phyloP scores from a whole-genome alignment of 164 flowering plant species.

The Houttuynia cordata region DNA sequence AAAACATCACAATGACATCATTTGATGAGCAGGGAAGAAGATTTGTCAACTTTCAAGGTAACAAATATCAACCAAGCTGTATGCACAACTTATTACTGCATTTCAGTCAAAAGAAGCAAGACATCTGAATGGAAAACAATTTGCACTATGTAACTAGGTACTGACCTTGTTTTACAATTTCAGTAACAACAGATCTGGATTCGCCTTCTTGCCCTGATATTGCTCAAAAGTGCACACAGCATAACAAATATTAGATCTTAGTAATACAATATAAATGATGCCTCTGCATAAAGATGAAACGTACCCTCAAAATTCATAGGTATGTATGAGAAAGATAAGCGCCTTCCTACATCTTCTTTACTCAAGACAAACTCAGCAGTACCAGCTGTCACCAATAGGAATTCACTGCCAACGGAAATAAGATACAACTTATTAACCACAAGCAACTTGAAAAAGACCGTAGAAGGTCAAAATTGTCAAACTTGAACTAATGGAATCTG shows the following conservation, averaged over 20 bases:
- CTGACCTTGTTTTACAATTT: slow-evolving; percentile 58
- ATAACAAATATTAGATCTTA: background rate
- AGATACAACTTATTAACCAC: background rate
- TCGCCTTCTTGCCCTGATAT: slow-evolving; percentile 86
- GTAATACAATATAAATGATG: background rate
- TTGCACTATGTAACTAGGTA: too few species aligned
- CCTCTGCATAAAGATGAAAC: slow-evolving; percentile 2
- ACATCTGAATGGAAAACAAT: too few species aligned
- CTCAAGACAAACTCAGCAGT: slow-evolving; percentile 69
- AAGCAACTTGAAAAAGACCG: background rate
- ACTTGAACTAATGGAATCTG: background rate
- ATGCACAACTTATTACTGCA: too few species aligned
- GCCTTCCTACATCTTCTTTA: slow-evolving; percentile 71
- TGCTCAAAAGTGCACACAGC: background rate
- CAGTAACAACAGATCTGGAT: slow-evolving; percentile 46
- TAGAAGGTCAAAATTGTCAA: background rate
- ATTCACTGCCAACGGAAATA: slow-evolving; percentile 35
- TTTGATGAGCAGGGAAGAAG: too few species aligned
- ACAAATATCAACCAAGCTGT: too few species aligned
- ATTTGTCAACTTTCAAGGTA: too few species aligned
- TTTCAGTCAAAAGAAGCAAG: too few species aligned
- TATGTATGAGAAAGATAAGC: slow-evolving; percentile 57
- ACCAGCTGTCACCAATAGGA: slow-evolving; percentile 43
- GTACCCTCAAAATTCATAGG: slow-evolving; percentile 92
- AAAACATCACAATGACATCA: too few species aligned